Percentiles rank a stretch among this genome's conserved stretches.
These are phyloP conservation scores for Mentha longifolia DNA, from an alignment of 257 asterid genomes.

Conservation along the genomic window DNA sequence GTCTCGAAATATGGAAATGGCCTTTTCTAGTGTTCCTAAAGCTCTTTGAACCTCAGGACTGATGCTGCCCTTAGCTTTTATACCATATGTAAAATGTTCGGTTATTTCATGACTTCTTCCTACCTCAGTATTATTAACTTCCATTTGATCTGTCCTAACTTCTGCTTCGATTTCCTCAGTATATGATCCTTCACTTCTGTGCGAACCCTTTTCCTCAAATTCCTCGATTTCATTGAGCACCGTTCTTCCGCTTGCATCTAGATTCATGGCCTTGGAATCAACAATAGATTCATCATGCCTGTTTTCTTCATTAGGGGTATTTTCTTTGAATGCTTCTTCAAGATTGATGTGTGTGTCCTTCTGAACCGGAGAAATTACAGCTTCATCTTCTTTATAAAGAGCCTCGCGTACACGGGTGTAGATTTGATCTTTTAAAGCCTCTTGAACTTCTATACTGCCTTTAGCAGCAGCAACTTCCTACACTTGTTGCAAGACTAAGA, in stretches of 20 bases:
- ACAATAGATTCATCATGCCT: conserved; percentile 7
- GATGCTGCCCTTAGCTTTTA: conserved; percentile 33
- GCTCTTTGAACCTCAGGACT: conserved; percentile 55
- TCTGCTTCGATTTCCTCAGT: conserved; percentile 36
- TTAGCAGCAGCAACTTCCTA: conserved; percentile 80
- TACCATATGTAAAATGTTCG: conserved; percentile 24
- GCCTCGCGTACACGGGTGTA: conserved; percentile 57
- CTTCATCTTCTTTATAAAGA: conserved; percentile 47
- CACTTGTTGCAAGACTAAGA: conserved; percentile 32
- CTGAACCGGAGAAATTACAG: conserved; percentile 29
- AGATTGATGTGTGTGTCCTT: conserved; percentile 24
- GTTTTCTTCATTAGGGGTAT: conserved; percentile 21
- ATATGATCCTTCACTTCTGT: conserved; percentile 30
- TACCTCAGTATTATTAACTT: conserved; percentile 44
- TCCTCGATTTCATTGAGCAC: conserved; percentile 56
- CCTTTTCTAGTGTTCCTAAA: conserved; percentile 67
- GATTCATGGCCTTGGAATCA: conserved; percentile 33
- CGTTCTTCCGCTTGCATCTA: conserved; percentile 26
- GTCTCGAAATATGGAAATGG: conserved; percentile 54
- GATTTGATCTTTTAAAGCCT: conserved; percentile 62
- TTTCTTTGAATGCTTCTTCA: conserved; percentile 35
- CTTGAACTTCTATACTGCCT: conserved; percentile 57
- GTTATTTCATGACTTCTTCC: conserved; percentile 40
- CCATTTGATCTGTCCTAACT: conserved; percentile 24
- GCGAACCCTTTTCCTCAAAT: conserved; percentile 47